Conservation (phyloP, 495 filamentous ascomycete genomes). For the Penicillium mononematosum region DNA sequence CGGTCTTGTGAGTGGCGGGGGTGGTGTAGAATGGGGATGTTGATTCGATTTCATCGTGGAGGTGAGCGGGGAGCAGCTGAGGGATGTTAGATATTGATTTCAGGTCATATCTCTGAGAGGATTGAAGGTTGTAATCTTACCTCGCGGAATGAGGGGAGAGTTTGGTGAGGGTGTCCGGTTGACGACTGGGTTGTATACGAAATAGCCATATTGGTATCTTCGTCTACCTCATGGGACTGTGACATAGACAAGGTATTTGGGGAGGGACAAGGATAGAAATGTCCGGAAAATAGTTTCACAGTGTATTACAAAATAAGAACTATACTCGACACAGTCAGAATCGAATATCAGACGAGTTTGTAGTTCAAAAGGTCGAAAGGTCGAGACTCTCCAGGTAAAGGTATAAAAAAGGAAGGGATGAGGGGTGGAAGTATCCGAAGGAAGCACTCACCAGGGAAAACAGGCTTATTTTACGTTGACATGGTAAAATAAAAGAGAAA, state of each 20-base stretch:
- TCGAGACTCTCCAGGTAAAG: neutral
- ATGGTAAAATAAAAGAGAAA: constrained; percentile 16
- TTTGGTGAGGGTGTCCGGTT: constrained; percentile 35
- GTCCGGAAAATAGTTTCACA: neutral
- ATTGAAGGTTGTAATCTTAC: constrained; percentile 24
- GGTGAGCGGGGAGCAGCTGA: constrained; percentile 46
- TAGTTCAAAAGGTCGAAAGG: neutral
- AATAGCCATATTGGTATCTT: constrained; percentile 47
- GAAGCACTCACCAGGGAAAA: constrained; percentile 22
- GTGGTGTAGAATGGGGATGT: constrained; percentile 38
- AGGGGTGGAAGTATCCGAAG: neutral
- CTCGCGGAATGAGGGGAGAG: constrained; percentile 48
- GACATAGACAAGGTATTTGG: constrained; percentile 39
- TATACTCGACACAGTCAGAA: constrained; percentile 3
- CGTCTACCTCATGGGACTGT: constrained; percentile 37
- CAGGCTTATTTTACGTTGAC: constrained; percentile 30
- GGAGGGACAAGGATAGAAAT: constrained; percentile 1
- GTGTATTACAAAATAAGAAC: constrained; percentile 6
- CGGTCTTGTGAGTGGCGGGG: constrained; percentile 36
- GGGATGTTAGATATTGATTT: neutral
- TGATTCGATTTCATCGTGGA: constrained; percentile 50
- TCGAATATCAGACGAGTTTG: constrained; percentile 10
- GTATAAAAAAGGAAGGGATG: constrained; percentile 1
- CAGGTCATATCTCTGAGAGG: neutral
- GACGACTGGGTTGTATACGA: constrained; percentile 42